These are phyloP conservation scores for Aureobasidium leucospermi DNA, from an alignment of 2,329 filamentous ascomycete genomes.

Conservation along the genomic window DNA sequence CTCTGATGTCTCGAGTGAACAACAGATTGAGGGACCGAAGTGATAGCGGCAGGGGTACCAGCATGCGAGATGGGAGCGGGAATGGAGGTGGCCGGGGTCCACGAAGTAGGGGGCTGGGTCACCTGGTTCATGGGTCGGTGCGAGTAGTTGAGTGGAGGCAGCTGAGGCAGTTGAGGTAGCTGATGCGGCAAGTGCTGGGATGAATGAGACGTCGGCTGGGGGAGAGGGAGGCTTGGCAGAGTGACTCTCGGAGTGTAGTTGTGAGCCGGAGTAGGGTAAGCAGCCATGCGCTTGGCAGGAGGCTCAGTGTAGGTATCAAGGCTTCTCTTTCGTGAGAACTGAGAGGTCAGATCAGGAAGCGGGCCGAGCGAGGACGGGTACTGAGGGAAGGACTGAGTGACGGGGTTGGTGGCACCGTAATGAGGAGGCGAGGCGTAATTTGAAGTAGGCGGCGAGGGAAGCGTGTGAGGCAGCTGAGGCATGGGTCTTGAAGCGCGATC, in stretches of 20 bases:
- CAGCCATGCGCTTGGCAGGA: slow-evolving; percentile 44
- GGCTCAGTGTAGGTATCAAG: slow-evolving; percentile 51
- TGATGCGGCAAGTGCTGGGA: slow-evolving; percentile 26
- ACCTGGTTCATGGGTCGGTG: slow-evolving; percentile 58
- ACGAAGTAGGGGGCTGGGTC: slow-evolving; percentile 57
- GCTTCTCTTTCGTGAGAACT: slow-evolving; percentile 47
- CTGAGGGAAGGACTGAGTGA: slow-evolving; percentile 28
- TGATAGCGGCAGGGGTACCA: slow-evolving; percentile 17
- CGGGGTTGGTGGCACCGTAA: slow-evolving; percentile 21
- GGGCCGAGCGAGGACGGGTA: slow-evolving; percentile 37
- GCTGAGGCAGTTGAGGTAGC: slow-evolving; percentile 43
- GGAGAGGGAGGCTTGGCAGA: slow-evolving; percentile 63
- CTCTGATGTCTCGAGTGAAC: slow-evolving; percentile 44
- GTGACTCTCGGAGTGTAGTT: slow-evolving; percentile 38
- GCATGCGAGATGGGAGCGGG: slow-evolving; percentile 18
- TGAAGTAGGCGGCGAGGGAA: slow-evolving; percentile 46
- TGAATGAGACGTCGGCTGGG: slow-evolving; percentile 42
- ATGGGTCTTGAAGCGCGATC: slow-evolving; percentile 52
- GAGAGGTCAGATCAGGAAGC: slow-evolving; percentile 33
- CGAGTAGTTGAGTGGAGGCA: slow-evolving; percentile 57
- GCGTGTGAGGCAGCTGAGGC: slow-evolving; percentile 35
- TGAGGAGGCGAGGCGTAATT: slow-evolving; percentile 46
- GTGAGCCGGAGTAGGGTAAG: not conserved
- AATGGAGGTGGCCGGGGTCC: slow-evolving; percentile 36
- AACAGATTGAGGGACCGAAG: slow-evolving; percentile 13